Percentiles rank a stretch among this genome's conserved stretches.
Conservation (phyloP, 768 basidiomycete species). For the Termitomyces sp. region DNA sequence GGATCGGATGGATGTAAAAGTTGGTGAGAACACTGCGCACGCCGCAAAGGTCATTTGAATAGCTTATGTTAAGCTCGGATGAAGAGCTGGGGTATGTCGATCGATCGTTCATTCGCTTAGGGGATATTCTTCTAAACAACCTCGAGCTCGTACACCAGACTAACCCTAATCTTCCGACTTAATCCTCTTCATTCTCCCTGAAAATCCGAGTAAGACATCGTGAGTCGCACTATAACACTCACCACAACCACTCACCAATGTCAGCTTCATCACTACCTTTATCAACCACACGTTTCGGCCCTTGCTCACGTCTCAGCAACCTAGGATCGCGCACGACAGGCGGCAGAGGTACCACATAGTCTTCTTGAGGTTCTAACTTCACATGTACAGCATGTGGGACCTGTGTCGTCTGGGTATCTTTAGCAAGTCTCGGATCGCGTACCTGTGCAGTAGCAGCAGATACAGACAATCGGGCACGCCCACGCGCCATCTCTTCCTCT, state of each 20-base stretch:
- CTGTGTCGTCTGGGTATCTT: not conserved
- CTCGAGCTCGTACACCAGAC: not conserved
- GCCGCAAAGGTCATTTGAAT: too few species aligned
- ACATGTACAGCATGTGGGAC: not conserved
- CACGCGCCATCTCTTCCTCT: not conserved
- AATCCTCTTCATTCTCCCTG: not conserved
- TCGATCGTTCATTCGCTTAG: not conserved
- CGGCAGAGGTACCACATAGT: not conserved
- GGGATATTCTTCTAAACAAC: not conserved
- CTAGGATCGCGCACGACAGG: constrained; percentile 1
- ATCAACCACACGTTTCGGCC: not conserved
- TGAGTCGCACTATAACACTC: not conserved
- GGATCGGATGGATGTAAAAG: not conserved
- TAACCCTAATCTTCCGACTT: not conserved
- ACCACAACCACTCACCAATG: not conserved
- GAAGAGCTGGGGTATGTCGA: too few species aligned
- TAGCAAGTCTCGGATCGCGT: not conserved
- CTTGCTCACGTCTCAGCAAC: not conserved
- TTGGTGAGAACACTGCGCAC: too few species aligned
- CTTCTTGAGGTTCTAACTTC: constrained; percentile 11
- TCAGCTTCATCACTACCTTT: not conserved
- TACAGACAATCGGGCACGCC: not conserved
- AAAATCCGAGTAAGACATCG: not conserved
- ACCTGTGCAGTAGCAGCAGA: not conserved
- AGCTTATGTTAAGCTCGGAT: too few species aligned